Percentiles rank a stretch among this genome's conserved stretches.
Evolutionary conservation across 495 filamentous ascomycete species (phyloP).

Genomic region (Astrothelium macrocarpum): DNA sequence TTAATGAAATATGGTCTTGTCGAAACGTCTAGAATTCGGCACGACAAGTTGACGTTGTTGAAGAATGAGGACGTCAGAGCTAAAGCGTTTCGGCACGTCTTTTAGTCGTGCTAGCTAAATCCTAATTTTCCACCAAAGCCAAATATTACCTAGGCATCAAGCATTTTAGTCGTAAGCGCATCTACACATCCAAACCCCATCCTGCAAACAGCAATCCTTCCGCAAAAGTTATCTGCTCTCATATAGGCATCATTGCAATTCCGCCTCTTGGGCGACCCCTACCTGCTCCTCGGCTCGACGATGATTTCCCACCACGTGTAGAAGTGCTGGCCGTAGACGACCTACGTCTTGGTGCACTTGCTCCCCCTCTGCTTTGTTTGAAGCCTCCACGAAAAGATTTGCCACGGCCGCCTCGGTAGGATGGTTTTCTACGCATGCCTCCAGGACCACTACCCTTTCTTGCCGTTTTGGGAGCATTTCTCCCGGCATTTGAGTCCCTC

Average conservation of each 20-base stretch:
- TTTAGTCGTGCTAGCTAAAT: too few species aligned
- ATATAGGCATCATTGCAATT: constrained; percentile 19
- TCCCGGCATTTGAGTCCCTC: neutral
- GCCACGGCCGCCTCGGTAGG: neutral
- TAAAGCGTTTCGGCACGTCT: too few species aligned
- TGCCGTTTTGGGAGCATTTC: neutral
- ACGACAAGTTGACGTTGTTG: too few species aligned
- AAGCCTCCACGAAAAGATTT: neutral
- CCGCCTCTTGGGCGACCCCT: neutral
- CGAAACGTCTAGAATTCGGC: too few species aligned
- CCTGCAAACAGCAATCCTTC: too few species aligned
- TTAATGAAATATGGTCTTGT: too few species aligned
- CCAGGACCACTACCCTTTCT: neutral
- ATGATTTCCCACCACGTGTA: neutral
- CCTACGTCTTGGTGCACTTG: neutral
- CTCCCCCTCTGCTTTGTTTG: neutral
- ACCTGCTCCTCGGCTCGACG: neutral
- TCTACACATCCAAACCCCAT: too few species aligned
- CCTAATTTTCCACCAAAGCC: too few species aligned
- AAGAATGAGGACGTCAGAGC: too few species aligned
- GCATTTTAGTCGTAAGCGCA: too few species aligned
- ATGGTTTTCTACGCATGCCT: neutral
- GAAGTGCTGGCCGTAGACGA: neutral
- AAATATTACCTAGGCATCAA: too few species aligned
- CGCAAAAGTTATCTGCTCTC: constrained; percentile 5